Base-by-base conservation (phyloP, 306 rosid species). In the Malus sieversii region DNA sequence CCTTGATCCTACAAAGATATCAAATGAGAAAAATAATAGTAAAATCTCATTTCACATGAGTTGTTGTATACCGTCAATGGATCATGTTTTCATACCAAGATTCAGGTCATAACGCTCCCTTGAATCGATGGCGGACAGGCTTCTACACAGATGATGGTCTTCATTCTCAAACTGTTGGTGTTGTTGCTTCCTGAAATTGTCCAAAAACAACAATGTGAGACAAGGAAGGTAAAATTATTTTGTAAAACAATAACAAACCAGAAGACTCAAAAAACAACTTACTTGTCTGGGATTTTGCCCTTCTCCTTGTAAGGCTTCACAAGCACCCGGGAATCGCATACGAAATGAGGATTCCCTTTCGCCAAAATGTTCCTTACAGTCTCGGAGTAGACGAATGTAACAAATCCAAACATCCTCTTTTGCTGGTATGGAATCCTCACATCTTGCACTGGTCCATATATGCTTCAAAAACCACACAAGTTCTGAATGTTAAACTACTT, bases 271-370 rank as follows among this genome's bases (percentile, higher is more conserved):
- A 18, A 61, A 19, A 10, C 4, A 22, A 20, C 18, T 58, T 88
- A 94, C 98, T 87, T 94, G 38, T 94, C 98, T 7, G 87, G 86
- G 72, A 87, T 55, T 85, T 94, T 94, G 22, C 98, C 98, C 82
- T 94, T 94, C 87, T 94, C 98, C 88, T 94, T 94, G 86, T 94
- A 94, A 68, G 98, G 97, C 87, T 94, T 94, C 72, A 94, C 98
- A 74, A 94, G 98, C 20, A 94, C 98, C 6, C 98, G 92, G 4
- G 97, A 94, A 79, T 94, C 96, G 35, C 98, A 94, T 53, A 94
- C 93, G 70, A 91, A 94, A 86, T 94, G 98, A 4, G 98, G 98
- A 78, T 94, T 94, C 71, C 98, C 98, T 82, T 94, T 91, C 51
- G 93, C 86, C 77, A 94, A 79, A 79, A 94, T 94, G 77, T 76